These are phyloP conservation scores for Bipolaris zeicola DNA, from an alignment of 2,329 filamentous ascomycete genomes.

Conservation along the genomic window DNA sequence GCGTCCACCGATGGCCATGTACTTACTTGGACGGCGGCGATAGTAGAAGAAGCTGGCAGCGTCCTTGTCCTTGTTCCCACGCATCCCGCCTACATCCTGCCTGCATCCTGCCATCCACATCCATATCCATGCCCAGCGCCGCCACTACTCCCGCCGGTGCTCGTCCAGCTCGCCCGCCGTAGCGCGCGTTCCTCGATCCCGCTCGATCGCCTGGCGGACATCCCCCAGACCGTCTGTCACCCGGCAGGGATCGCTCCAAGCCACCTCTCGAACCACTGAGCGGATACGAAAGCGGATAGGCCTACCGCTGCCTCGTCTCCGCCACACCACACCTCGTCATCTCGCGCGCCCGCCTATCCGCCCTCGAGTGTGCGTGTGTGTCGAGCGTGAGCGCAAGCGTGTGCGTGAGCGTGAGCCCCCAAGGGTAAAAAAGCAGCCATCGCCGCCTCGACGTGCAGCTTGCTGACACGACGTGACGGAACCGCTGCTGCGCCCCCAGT, in stretches of 20 bases:
- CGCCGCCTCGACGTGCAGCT: constrained; percentile 12
- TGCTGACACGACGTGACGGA: constrained; percentile 16
- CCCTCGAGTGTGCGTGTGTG: neutral
- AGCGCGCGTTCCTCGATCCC: constrained; percentile 12
- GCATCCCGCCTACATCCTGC: no score
- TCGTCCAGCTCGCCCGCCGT: neutral
- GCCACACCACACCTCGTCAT: constrained; percentile 33
- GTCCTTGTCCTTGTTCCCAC: neutral
- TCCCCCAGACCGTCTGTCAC: constrained; percentile 13
- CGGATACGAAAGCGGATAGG: constrained; percentile 27
- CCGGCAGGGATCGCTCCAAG: constrained; percentile 34
- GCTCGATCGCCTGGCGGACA: constrained; percentile 6
- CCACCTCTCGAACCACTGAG: constrained; percentile 37
- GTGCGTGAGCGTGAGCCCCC: neutral
- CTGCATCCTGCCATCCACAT: no score
- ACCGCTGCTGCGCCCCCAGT: constrained; percentile 16
- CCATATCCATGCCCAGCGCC: no score
- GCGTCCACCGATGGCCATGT: neutral
- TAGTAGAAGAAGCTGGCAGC: neutral
- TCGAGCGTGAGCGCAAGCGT: neutral
- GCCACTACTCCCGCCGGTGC: neutral
- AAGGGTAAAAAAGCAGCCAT: constrained; percentile 23
- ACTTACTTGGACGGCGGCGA: no score
- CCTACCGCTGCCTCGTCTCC: constrained; percentile 26
- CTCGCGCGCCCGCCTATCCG: constrained; percentile 24